Base-by-base conservation (phyloP, 108 stramenopile species). In the Skeletonema grethae region DNA sequence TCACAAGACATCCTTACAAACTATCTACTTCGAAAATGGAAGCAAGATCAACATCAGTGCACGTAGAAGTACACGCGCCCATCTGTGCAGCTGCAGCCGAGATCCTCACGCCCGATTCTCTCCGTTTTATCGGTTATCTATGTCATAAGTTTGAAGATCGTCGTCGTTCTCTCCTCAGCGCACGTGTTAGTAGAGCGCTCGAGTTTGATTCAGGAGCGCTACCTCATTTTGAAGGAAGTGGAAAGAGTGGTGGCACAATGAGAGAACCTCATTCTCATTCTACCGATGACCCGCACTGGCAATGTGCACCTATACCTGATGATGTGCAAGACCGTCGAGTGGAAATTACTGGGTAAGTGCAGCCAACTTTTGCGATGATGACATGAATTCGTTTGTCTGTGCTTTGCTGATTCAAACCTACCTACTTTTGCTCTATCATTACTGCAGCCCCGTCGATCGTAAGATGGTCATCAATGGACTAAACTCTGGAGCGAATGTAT, bases 401-500 rank as follows among this genome's bases (percentile, higher is more conserved):
- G 2, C 35, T 0, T 24, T 22, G 41, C 13, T 53, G 0, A 22
- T 53, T 22, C 50, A n/a, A 53, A 53, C 34, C 16, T 61, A 31
- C 0, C 28, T 43, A 34, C 34, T 18, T 11, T 71, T 41, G 2
- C 22, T 64, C 36, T 0, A n/a, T 25, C 13, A 9, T 28, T 30
- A n/a, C 39, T 58, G 2, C 22, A 76, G 75, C 24, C 80, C 75
- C 41, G 77, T 83, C 1, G 82, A 79, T 67, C 86, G 92, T 3
- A 96, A 96, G 82, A 97, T 97, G 97, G 92, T 97, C 16, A 96
- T 96, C 76, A 97, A 97, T 81, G 97, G 95, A 0, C 79, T 97
- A 67, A 97, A 97, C 82, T 84, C 82, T 56, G 97, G 97, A 43
- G 95, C 97, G 46, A 88, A 80, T 39, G 85, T 88, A 28, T 93